Conservation (phyloP, 169 alveolate species). For the Babesia ovata region DNA sequence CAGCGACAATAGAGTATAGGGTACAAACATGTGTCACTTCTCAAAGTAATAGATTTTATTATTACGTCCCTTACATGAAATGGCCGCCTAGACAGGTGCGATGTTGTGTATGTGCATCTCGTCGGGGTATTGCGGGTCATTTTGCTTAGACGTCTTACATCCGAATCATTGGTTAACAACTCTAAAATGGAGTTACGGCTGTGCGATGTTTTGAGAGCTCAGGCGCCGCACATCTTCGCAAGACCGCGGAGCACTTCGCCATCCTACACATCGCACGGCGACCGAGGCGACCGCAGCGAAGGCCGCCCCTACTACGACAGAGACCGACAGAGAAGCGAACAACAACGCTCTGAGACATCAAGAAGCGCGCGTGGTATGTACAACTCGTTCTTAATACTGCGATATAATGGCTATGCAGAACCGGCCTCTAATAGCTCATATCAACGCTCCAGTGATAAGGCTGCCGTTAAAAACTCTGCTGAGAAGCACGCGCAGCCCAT, state of each 20-base stretch:
- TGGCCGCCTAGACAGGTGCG: no score
- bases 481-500: neutral
- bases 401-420: neutral
- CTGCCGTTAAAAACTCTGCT: neutral
- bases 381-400: neutral
- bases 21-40: no score
- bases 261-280: neutral
- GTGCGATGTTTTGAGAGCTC: constrained; percentile 71
- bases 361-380: neutral
- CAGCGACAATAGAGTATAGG: no score
- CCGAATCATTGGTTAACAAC: no score
- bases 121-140: no score
- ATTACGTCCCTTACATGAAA: no score
- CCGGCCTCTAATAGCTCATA: neutral
- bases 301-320: neutral
- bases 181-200: constrained; percentile 51
- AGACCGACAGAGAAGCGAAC: neutral
- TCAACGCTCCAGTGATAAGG: neutral
- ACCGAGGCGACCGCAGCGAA: neutral
- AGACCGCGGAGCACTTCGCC: neutral
- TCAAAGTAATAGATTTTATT: no score
- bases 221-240: constrained; percentile 78
- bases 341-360: neutral
- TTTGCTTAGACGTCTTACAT: no score
- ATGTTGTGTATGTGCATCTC: no score